phyloP scores from a whole-genome alignment of 2,329 filamentous ascomycete species.

The Calonectria leucothoes region DNA sequence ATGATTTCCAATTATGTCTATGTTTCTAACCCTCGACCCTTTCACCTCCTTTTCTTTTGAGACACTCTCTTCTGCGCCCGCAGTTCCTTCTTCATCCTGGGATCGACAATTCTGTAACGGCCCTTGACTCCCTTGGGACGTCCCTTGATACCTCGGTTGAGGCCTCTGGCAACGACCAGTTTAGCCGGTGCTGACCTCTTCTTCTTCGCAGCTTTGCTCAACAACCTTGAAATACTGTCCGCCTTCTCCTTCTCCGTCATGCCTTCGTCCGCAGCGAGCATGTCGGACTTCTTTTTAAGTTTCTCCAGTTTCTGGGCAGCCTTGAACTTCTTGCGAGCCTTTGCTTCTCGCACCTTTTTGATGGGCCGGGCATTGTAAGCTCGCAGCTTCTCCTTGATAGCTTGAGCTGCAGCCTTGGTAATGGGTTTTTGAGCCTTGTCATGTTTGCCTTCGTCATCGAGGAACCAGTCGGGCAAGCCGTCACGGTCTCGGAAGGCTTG shows the following conservation, averaged over 20 bases:
- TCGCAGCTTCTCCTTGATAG: slow-evolving; percentile 94
- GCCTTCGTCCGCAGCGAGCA: slow-evolving; percentile 88
- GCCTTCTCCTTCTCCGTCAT: slow-evolving; percentile 98
- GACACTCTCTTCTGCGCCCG: slow-evolving; percentile 82
- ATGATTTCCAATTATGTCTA: slow-evolving; percentile 23
- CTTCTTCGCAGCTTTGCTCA: slow-evolving; percentile 85
- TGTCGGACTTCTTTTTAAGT: slow-evolving; percentile 94
- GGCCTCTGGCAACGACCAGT: slow-evolving; percentile 87
- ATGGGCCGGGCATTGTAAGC: slow-evolving; percentile 96
- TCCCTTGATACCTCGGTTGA: slow-evolving; percentile 87
- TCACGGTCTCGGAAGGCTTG: slow-evolving; percentile 91
- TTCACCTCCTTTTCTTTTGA: slow-evolving; percentile 74
- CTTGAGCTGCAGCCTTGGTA: slow-evolving; percentile 86
- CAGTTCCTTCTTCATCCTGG: slow-evolving; percentile 96
- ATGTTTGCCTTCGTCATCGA: slow-evolving; percentile 90
- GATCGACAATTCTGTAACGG: slow-evolving; percentile 96
- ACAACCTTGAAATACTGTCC: slow-evolving; percentile 81
- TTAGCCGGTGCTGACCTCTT: slow-evolving; percentile 86
- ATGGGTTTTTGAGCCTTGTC: slow-evolving; percentile 90
- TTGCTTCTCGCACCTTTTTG: slow-evolving; percentile 98
- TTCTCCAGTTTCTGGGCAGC: slow-evolving; percentile 92
- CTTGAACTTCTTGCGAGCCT: slow-evolving; percentile 97
- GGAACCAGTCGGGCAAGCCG: slow-evolving; percentile 96
- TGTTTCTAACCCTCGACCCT: slow-evolving; percentile 8
- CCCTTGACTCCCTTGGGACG: slow-evolving; percentile 93